Percentiles rank a stretch among this genome's conserved stretches.
phyloP scores from a whole-genome alignment of 768 basidiomycete species.

The Boletus reticulatus region DNA sequence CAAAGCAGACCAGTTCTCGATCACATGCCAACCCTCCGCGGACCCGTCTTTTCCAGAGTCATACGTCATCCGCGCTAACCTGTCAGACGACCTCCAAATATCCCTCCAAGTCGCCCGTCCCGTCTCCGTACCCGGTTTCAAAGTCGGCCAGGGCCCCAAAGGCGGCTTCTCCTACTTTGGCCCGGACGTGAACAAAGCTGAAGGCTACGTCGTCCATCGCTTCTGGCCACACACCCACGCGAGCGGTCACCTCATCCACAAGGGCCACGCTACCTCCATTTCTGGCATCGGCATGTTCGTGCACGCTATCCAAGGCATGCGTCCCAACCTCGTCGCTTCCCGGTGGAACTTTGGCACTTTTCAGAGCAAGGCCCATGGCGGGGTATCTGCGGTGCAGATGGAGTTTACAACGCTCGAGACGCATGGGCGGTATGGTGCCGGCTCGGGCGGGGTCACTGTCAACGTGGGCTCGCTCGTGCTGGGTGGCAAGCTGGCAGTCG shows the following conservation, averaged over 20 bases:
- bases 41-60: slow-evolving; percentile 65
- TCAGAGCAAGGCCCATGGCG: slow-evolving; percentile 68
- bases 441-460: slow-evolving; percentile 79
- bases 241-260: slow-evolving; percentile 64
- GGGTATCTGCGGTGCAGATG: slow-evolving; percentile 90
- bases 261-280: slow-evolving; percentile 56
- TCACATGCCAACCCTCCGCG: slow-evolving; percentile 58
- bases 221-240: slow-evolving; percentile 79
- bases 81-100: slow-evolving; percentile 77
- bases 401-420: slow-evolving; percentile 85
- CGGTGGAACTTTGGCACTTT: slow-evolving; percentile 97
- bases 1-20: slow-evolving; percentile 82
- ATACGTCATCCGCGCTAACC: slow-evolving; percentile 78
- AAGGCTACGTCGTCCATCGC: slow-evolving; percentile 85
- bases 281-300: slow-evolving; percentile 82
- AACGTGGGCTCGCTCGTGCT: slow-evolving; percentile 86
- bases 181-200: slow-evolving; percentile 58
- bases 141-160: slow-evolving; percentile 82
- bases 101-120: slow-evolving; percentile 72
- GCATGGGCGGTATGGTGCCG: slow-evolving; percentile 76
- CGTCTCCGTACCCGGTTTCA: slow-evolving; percentile 77
- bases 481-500: slow-evolving; percentile 68
- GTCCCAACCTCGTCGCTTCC: slow-evolving; percentile 88
- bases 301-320: slow-evolving; percentile 98
- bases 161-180: slow-evolving; percentile 93